These are phyloP conservation scores for Macrocybe sp. DNA, from an alignment of 1,284 basidiomycete species.

Conservation along the genomic window DNA sequence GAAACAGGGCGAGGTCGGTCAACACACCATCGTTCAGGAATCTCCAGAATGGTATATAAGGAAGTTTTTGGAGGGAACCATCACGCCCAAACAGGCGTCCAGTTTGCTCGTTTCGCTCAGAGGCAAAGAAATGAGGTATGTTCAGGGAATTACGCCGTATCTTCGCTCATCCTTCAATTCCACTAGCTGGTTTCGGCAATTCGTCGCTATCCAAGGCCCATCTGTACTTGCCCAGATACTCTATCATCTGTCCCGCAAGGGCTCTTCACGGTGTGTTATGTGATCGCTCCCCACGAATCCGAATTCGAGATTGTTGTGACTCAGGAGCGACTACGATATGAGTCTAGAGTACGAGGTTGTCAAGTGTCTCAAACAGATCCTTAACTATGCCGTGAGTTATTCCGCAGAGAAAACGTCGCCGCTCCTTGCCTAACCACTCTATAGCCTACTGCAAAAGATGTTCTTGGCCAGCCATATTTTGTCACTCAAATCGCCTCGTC, in stretches of 20 bases:
- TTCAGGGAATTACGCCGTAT: neutral
- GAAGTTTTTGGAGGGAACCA: slow-evolving; percentile 84
- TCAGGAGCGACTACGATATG: slow-evolving; percentile 63
- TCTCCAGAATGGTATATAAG: slow-evolving; percentile 87
- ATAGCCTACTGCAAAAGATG: slow-evolving; percentile 74
- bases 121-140: slow-evolving; percentile 73
- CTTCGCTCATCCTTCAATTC: slow-evolving; percentile 8
- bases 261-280: slow-evolving; percentile 45
- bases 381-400: slow-evolving; percentile 67
- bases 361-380: slow-evolving; percentile 83
- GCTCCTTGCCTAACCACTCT: too few species aligned
- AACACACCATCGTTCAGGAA: slow-evolving; percentile 49
- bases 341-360: slow-evolving; percentile 85
- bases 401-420: neutral
- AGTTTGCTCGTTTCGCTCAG: slow-evolving; percentile 80
- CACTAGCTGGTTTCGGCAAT: slow-evolving; percentile 77
- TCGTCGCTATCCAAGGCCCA: slow-evolving; percentile 76
- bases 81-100: slow-evolving; percentile 77
- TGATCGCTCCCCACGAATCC: neutral
- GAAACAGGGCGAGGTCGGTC: slow-evolving; percentile 54
- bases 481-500: slow-evolving; percentile 83
- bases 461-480: slow-evolving; percentile 72
- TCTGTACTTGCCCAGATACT: slow-evolving; percentile 84
- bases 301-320: slow-evolving; percentile 3
- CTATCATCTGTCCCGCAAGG: slow-evolving; percentile 69